These are phyloP conservation scores for Haplosporangium sp. DNA, from an alignment of 371 early-diverging fungal genomes.

Conservation along the genomic window DNA sequence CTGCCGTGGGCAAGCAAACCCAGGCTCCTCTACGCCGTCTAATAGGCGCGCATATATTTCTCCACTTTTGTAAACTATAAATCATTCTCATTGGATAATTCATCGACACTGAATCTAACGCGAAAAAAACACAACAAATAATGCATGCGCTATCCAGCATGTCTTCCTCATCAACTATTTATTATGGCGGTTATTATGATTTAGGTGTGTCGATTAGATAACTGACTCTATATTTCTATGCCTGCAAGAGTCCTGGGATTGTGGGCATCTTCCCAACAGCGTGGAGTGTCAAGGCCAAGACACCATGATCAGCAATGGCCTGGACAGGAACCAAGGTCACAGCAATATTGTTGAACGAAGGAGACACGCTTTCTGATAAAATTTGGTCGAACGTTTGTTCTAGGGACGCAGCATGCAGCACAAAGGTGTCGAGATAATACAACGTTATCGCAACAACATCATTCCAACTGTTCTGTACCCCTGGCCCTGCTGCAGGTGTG, in stretches of 20 bases:
- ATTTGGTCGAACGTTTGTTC: constrained; percentile 11
- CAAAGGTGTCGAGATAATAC: constrained; percentile 29
- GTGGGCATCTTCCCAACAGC: constrained; percentile 44
- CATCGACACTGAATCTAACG: too few species aligned
- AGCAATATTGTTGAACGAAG: constrained; percentile 19
- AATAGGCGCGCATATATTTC: too few species aligned
- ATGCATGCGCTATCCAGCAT: too few species aligned
- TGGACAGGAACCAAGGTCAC: constrained; percentile 43
- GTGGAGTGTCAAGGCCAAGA: constrained; percentile 35
- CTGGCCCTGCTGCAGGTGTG: constrained; percentile 24
- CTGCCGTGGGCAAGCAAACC: too few species aligned
- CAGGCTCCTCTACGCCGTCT: too few species aligned
- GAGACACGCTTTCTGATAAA: constrained; percentile 4
- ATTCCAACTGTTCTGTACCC: constrained; percentile 29
- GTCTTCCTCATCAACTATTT: too few species aligned
- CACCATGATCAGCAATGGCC: constrained; percentile 32
- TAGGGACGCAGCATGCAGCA: neutral
- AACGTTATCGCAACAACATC: constrained; percentile 41
- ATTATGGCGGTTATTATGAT: too few species aligned
- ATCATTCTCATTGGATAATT: too few species aligned
- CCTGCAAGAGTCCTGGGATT: constrained; percentile 30
- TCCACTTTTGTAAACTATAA: too few species aligned
- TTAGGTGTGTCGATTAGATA: too few species aligned
- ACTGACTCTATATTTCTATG: neutral
- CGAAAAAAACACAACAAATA: too few species aligned